These are phyloP conservation scores for Phoma sp. DNA, from an alignment of 2,329 filamentous ascomycete genomes.

Conservation along the genomic window DNA sequence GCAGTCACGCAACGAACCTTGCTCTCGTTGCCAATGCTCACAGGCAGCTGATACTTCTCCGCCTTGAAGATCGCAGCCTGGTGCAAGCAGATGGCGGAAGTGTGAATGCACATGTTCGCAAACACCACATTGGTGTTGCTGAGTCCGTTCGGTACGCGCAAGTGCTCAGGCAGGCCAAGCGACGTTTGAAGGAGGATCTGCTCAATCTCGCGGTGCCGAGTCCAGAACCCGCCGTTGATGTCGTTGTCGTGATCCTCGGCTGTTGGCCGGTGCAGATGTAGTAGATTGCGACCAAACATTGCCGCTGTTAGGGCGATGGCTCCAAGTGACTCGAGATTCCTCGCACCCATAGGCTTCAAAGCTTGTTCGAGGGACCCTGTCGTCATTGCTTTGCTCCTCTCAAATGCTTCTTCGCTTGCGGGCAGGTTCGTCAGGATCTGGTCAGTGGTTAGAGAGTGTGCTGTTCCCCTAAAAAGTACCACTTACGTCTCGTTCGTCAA, in stretches of 20 bases:
- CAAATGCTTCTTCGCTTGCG: conserved; percentile 81
- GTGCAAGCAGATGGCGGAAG: conserved; percentile 95
- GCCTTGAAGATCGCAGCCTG: conserved; percentile 98
- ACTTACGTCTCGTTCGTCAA: conserved; percentile 83
- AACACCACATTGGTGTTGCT: conserved; percentile 86
- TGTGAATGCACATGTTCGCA: conserved; percentile 96
- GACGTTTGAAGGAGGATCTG: conserved; percentile 88
- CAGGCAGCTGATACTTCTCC: conserved; percentile 81
- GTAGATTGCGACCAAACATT: conserved; percentile 87
- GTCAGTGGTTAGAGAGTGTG: conserved; percentile 11
- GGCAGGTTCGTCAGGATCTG: conserved; percentile 84
- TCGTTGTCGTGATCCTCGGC: conserved; percentile 82
- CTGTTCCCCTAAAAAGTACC: background rate
- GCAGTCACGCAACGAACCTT: conserved; percentile 92
- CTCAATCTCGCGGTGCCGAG: conserved; percentile 85
- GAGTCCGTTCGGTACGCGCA: conserved; percentile 80
- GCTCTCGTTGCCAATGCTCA: conserved; percentile 82
- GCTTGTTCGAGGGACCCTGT: conserved; percentile 74
- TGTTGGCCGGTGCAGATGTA: conserved; percentile 87
- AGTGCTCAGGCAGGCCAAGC: conserved; percentile 77
- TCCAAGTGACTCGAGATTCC: conserved; percentile 77
- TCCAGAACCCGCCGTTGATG: conserved; percentile 94
- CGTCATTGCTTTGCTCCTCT: conserved; percentile 76
- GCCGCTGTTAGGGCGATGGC: conserved; percentile 85
- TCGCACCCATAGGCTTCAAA: conserved; percentile 73